Conservation (phyloP, 768 basidiomycete genomes). For the Filobasidium floriforme region DNA sequence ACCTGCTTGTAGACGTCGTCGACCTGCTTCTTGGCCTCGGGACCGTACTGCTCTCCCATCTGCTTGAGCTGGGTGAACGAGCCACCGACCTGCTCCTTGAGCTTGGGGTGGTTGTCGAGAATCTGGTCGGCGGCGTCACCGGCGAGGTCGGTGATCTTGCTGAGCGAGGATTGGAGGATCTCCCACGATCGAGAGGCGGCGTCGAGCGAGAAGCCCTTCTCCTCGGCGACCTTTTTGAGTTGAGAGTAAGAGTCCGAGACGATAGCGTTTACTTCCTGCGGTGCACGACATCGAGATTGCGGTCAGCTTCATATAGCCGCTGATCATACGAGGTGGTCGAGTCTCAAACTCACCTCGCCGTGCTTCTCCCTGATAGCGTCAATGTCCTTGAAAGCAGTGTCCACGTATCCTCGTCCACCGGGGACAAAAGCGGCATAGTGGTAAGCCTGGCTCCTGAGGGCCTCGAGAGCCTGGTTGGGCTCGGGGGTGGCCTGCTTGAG, state of each 20-base stretch:
- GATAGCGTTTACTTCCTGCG: conserved; percentile 22
- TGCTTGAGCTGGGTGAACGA: conserved; percentile 20
- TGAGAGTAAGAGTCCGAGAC: conserved; percentile 13
- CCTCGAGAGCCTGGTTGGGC: conserved; percentile 19
- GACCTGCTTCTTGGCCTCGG: conserved; percentile 26
- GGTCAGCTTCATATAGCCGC: neutral
- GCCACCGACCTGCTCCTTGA: conserved; percentile 21
- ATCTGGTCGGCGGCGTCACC: conserved; percentile 19
- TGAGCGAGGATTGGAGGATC: conserved; percentile 14
- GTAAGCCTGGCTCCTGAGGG: conserved; percentile 10
- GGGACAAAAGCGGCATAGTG: conserved; percentile 17
- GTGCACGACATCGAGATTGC: neutral
- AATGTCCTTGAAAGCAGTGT: conserved; percentile 20
- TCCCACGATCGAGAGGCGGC: conserved; percentile 18
- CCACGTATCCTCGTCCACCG: conserved; percentile 18
- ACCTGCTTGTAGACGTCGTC: conserved; percentile 19
- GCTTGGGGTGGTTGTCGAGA: conserved; percentile 13
- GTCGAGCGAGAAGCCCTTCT: conserved; percentile 19
- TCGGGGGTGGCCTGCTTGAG: conserved; percentile 20
- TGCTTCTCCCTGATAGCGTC: conserved; percentile 17
- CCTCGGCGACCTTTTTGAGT: conserved; percentile 17
- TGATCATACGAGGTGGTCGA: neutral
- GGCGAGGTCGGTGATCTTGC: conserved; percentile 20
- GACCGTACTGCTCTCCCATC: conserved; percentile 19
- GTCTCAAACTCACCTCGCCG: conserved; percentile 7